Evolutionary conservation across 2,329 filamentous ascomycete species (phyloP).

Genomic region (Incumbomyces lentus): DNA sequence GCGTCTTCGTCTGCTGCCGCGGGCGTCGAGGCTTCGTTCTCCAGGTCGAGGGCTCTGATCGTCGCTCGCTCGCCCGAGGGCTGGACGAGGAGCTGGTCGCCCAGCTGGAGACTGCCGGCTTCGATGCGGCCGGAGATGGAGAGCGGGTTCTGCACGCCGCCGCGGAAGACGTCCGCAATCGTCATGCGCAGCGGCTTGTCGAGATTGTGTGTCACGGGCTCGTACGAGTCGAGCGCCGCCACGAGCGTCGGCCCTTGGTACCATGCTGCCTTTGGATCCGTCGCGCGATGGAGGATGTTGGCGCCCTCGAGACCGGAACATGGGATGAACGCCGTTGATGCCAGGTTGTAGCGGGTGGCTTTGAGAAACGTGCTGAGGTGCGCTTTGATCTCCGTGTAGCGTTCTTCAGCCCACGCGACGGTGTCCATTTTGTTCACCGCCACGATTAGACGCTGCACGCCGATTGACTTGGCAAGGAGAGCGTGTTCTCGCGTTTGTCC

Average conservation of each 20-base stretch:
- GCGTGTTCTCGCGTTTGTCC: constrained; percentile 94
- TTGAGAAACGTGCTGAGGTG: constrained; percentile 76
- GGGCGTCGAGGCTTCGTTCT: constrained; percentile 26
- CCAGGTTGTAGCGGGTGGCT: constrained; percentile 68
- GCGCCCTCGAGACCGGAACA: constrained; percentile 82
- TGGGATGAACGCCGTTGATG: constrained; percentile 77
- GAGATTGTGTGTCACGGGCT: constrained; percentile 59
- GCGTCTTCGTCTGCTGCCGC: constrained; percentile 39
- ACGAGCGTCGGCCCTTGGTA: constrained; percentile 71
- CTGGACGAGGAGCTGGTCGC: constrained; percentile 68
- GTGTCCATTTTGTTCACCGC: constrained; percentile 94
- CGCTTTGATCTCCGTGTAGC: constrained; percentile 75
- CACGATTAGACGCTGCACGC: constrained; percentile 76
- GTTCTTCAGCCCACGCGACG: constrained; percentile 67
- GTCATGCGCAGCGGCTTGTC: constrained; percentile 75
- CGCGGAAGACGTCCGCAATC: constrained; percentile 76
- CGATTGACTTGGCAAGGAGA: constrained; percentile 77
- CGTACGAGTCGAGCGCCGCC: constrained; percentile 73
- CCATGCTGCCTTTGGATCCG: constrained; percentile 54
- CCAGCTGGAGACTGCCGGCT: constrained; percentile 70
- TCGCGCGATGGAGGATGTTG: constrained; percentile 53
- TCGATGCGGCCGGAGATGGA: constrained; percentile 82
- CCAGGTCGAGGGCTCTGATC: constrained; percentile 71
- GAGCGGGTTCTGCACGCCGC: constrained; percentile 66
- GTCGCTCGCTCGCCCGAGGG: constrained; percentile 72